Percentiles rank a stretch among this genome's conserved stretches.
Evolutionary conservation across 2,329 filamentous ascomycete genomes (phyloP).

Genomic region (Rhynchosporium agropyri): DNA sequence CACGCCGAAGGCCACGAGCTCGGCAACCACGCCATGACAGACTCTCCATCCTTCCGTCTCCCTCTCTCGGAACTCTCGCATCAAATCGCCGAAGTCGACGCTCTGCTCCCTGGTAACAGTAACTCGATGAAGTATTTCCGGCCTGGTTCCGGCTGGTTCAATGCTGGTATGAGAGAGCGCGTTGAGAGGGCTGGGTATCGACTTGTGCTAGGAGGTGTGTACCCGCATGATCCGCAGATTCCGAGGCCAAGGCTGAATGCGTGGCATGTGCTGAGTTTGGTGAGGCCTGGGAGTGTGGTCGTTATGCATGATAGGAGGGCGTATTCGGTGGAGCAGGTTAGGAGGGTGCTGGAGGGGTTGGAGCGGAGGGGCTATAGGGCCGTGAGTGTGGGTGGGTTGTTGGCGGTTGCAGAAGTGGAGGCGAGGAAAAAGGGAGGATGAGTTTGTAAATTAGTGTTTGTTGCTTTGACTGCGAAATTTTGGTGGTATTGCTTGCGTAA

Average conservation of each 20-base stretch:
- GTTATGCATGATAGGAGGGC: slow-evolving; percentile 82
- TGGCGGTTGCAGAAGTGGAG: slow-evolving; percentile 45
- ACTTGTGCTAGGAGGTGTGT: slow-evolving; percentile 80
- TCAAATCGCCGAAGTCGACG: slow-evolving; percentile 69
- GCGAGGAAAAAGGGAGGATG: slow-evolving; percentile 22
- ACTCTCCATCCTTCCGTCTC: slow-evolving; percentile 72
- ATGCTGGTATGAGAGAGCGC: slow-evolving; percentile 64
- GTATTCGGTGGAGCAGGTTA: slow-evolving; percentile 84
- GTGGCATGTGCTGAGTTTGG: slow-evolving; percentile 78
- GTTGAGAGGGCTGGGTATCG: slow-evolving; percentile 65
- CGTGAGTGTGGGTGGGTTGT: slow-evolving; percentile 69
- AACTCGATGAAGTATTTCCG: slow-evolving; percentile 66
- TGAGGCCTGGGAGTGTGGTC: slow-evolving; percentile 74
- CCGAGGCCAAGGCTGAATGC: slow-evolving; percentile 70
- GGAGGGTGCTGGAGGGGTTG: slow-evolving; percentile 71
- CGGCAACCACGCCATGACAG: slow-evolving; percentile 87
- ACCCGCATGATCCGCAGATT: slow-evolving; percentile 91
- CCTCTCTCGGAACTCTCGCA: slow-evolving; percentile 57
- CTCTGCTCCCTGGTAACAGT: slow-evolving; percentile 55
- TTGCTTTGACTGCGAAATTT: too few relatives aligned
- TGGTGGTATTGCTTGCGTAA: too few relatives aligned
- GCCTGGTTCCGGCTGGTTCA: slow-evolving; percentile 85
- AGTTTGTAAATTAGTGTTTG: neutral
- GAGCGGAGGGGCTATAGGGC: slow-evolving; percentile 69
- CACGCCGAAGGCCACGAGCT: slow-evolving; percentile 70